Evolutionary conservation across 495 filamentous ascomycete species (phyloP), one percentile per base, ranked within the genome.

Genomic region (Amniculicola lignicola): DNA sequence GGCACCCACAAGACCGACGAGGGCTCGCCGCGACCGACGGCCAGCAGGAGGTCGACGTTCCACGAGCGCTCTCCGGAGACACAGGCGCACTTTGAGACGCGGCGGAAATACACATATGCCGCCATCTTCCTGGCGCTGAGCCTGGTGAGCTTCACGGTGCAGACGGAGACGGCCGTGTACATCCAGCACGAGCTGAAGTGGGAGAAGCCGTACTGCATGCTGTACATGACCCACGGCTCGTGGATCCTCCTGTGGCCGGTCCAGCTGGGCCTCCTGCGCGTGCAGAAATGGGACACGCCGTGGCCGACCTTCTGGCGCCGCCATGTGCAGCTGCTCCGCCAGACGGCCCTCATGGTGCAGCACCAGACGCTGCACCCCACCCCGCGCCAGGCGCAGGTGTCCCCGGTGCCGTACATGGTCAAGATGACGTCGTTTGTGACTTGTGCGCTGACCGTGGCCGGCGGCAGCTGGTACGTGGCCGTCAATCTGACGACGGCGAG

Each of bases 151-250:
- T 98, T 98, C 70, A 76, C 79, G 25, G 73, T 96, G 4, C 93
- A 98, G 77, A 96, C 93, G 4, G 91, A 96, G 75, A 90, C 95
- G 12, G 90, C 93, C 2, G 83, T 90, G 6, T 91, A 96, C 68
- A 90, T 98, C 35, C 89, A 96, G 69, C 82, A 89, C 70, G 83
- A 90, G 35, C 68, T 96, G 53, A 77, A 82, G 27, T 98, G 93
- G 93, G 82, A 92, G 67, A 97, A 98, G 73, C 85, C 92, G 21
- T 98, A 96, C 75, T 90, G 86, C 76, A 98, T 98, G 93, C 78
- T 98, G 79, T 91, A 94, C 69, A 73, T 98, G 40, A 98, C 92
- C 0, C 93, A 98, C 74, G 85, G 90, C 23, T 95, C 90, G 2
- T 98, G 93, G 93, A 71, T 78, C 5, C 61, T 98, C 14, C 80